Conservation (phyloP, 306 rosid genomes). For the Dryas alaskensis region DNA sequence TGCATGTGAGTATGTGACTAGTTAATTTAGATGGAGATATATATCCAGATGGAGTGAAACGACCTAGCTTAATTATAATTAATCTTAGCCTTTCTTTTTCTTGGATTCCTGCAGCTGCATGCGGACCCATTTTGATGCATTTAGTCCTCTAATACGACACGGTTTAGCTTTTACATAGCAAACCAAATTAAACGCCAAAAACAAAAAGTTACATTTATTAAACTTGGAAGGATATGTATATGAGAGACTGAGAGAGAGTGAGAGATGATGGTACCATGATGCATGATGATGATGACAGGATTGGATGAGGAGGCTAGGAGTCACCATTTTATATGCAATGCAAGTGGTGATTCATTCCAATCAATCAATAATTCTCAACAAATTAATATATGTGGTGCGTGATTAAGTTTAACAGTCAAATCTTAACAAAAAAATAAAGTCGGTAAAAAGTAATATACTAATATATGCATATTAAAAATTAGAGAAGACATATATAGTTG, state of each 20-base stretch:
- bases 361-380: not conserved
- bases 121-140: constrained; percentile 27
- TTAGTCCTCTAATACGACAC: constrained; percentile 55
- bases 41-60: too few relatives aligned
- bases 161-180: constrained; percentile 57
- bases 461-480: too few relatives aligned
- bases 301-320: not conserved
- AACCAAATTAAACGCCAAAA: not conserved
- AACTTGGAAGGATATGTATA: not conserved
- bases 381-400: too few relatives aligned
- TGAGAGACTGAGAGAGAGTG: not conserved
- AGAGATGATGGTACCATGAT: not conserved
- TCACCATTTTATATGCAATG: not conserved
- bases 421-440: not conserved
- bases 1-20: too few relatives aligned
- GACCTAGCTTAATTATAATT: too few relatives aligned
- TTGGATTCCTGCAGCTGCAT: constrained; percentile 21
- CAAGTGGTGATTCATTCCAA: not conserved
- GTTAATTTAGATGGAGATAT: too few relatives aligned
- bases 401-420: too few relatives aligned
- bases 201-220: constrained; percentile 7
- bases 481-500: not conserved
- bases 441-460: not conserved
- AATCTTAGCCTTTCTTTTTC: not conserved
- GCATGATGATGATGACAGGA: not conserved